Evolutionary conservation across 768 basidiomycete genomes (phyloP).

Genomic region (Clitopilus hobsonii): DNA sequence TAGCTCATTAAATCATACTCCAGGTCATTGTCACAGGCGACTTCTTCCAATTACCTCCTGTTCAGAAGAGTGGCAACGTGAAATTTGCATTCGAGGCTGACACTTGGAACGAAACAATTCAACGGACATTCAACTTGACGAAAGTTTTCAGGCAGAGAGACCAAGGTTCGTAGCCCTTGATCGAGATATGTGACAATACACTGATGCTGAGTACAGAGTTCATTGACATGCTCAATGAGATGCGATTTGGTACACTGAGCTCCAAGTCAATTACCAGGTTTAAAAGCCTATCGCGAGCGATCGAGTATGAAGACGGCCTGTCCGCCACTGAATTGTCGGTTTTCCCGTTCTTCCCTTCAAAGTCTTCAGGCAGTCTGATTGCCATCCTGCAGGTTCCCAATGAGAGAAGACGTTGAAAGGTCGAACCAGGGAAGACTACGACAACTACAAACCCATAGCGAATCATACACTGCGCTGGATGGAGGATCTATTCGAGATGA

Average conservation of each 20-base stretch:
- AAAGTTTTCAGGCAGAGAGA: slow-evolving; percentile 95
- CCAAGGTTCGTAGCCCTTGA: slow-evolving; percentile 50
- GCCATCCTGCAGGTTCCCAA: slow-evolving; percentile 66
- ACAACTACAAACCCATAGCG: slow-evolving; percentile 47
- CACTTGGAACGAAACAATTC: slow-evolving; percentile 68
- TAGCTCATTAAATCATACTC: neutral
- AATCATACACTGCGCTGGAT: slow-evolving; percentile 57
- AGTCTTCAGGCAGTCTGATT: neutral
- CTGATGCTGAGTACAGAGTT: slow-evolving; percentile 53
- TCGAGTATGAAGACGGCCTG: slow-evolving; percentile 75
- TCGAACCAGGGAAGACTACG: slow-evolving; percentile 73
- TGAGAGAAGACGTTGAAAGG: slow-evolving; percentile 85
- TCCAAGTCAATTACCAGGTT: slow-evolving; percentile 66
- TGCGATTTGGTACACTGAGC: slow-evolving; percentile 84
- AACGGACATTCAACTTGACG: slow-evolving; percentile 86
- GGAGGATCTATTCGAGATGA: slow-evolving; percentile 50
- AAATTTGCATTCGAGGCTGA: slow-evolving; percentile 93
- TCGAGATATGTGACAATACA: neutral
- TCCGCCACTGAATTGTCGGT: slow-evolving; percentile 87
- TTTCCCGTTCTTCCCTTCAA: neutral
- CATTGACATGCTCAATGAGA: slow-evolving; percentile 96
- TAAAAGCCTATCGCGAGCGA: slow-evolving; percentile 60
- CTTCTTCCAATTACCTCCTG: slow-evolving; percentile 97
- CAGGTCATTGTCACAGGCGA: slow-evolving; percentile 93
- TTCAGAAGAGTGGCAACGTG: slow-evolving; percentile 58